These are phyloP conservation scores for Berberis thunbergii DNA, from an alignment of 164 flowering plant species.

Conservation along the genomic window DNA sequence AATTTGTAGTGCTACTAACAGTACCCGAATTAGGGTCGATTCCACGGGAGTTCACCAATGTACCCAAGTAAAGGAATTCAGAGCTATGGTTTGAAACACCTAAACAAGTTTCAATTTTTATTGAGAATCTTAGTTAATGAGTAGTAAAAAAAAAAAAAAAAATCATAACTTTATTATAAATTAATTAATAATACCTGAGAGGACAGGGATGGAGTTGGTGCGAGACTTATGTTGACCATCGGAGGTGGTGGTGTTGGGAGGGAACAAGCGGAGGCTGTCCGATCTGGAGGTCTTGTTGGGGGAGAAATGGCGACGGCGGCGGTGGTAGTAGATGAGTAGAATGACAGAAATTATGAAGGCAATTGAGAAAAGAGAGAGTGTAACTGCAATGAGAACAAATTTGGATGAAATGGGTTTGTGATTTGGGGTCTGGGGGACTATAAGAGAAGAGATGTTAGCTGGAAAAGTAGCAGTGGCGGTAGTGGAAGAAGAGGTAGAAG, in stretches of 20 bases:
- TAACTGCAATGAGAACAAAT: conserved; percentile 21
- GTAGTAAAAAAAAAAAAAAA: too few species aligned
- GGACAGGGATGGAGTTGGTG: background rate
- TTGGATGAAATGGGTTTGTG: conserved; percentile 21
- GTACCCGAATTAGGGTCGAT: background rate
- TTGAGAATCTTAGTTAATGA: too few species aligned
- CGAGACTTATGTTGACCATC: conserved; percentile 16
- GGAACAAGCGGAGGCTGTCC: conserved; percentile 30
- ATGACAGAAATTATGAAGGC: conserved; percentile 17
- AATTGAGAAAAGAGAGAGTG: conserved; percentile 24
- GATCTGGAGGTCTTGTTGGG: conserved; percentile 27
- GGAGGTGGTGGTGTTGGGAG: conserved; percentile 11
- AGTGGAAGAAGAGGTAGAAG: conserved; percentile 14
- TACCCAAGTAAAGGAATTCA: conserved; percentile 71
- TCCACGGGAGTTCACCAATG: conserved; percentile 35
- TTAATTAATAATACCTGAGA: too few species aligned
- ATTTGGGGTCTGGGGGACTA: conserved; percentile 28
- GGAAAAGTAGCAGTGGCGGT: conserved; percentile 39
- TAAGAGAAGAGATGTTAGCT: conserved; percentile 48
- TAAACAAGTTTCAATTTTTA: too few species aligned
- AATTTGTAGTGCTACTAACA: conserved; percentile 3
- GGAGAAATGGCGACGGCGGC: conserved; percentile 15
- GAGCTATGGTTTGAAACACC: conserved; percentile 33
- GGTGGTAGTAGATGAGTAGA: conserved; percentile 15
- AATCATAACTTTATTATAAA: too few species aligned